phyloP scores from a whole-genome alignment of 2,329 filamentous ascomycete species.

The Bipolaris bicolor region DNA sequence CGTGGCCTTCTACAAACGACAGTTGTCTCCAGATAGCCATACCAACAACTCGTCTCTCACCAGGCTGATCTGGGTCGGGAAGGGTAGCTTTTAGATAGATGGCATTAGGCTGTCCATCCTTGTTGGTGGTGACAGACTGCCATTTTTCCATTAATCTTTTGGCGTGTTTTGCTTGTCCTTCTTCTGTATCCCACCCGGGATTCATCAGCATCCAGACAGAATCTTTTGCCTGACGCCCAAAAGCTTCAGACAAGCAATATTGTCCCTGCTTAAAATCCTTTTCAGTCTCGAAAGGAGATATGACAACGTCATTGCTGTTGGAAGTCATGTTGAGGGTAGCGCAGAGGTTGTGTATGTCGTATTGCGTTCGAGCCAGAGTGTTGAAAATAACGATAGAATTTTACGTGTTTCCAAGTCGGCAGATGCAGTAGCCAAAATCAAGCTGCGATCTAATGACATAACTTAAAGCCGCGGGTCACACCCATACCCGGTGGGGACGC shows the following conservation, averaged over 20 bases:
- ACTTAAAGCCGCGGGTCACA: background rate
- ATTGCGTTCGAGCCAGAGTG: background rate
- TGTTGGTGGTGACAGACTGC: slow-evolving; percentile 50
- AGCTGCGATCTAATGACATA: slow-evolving; percentile 2
- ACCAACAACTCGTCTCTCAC: slow-evolving; percentile 53
- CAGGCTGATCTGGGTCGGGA: slow-evolving; percentile 35
- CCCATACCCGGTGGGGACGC: background rate
- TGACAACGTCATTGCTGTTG: slow-evolving; percentile 18
- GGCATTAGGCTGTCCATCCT: slow-evolving; percentile 56
- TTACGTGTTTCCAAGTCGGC: background rate
- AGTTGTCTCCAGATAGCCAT: slow-evolving; percentile 63
- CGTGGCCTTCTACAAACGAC: slow-evolving; percentile 58
- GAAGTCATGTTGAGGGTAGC: slow-evolving; percentile 18
- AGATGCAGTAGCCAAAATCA: background rate
- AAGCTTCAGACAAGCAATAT: slow-evolving; percentile 49
- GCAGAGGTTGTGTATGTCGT: background rate
- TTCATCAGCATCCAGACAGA: slow-evolving; percentile 60
- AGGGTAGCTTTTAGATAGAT: slow-evolving; percentile 63
- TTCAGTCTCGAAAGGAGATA: slow-evolving; percentile 29
- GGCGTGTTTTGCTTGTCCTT: slow-evolving; percentile 50
- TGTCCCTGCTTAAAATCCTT: slow-evolving; percentile 38
- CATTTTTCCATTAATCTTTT: slow-evolving; percentile 54
- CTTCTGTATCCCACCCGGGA: slow-evolving; percentile 61
- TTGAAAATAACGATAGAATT: background rate
- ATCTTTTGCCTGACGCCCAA: slow-evolving; percentile 60